Evolutionary conservation across 768 basidiomycete species (phyloP).

Genomic region (Podaxis sp.): DNA sequence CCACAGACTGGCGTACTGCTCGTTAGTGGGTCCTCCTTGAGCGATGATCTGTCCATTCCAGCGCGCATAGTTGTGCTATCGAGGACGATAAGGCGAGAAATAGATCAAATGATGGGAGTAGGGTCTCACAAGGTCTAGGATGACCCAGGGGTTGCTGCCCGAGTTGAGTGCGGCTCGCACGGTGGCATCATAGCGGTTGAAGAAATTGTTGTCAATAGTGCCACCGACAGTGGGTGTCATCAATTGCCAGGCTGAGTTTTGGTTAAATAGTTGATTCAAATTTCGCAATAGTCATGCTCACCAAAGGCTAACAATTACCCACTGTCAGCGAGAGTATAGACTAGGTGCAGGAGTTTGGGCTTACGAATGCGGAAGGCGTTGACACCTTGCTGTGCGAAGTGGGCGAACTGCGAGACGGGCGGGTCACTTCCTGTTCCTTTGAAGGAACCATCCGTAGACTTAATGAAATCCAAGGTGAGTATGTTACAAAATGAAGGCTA

Average conservation of each 20-base stretch:
- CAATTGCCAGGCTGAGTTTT: conserved; percentile 46
- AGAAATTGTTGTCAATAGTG: conserved; percentile 42
- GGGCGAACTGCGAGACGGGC: conserved; percentile 43
- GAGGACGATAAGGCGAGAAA: not conserved
- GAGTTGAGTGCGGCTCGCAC: conserved; percentile 48
- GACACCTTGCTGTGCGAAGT: conserved; percentile 48
- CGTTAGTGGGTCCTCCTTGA: conserved; percentile 58
- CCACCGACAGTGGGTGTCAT: conserved; percentile 52
- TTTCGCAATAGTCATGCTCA: not conserved
- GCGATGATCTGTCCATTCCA: conserved; percentile 57
- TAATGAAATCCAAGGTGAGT: not conserved
- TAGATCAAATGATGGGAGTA: not conserved
- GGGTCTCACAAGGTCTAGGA: conserved; percentile 45
- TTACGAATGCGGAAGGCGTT: conserved; percentile 45
- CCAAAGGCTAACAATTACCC: conserved; percentile 2
- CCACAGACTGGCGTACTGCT: conserved; percentile 53
- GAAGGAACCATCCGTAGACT: conserved; percentile 47
- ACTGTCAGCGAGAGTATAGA: not conserved
- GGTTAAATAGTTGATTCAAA: not conserved
- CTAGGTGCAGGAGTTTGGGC: conserved; percentile 6
- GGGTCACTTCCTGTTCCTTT: conserved; percentile 36
- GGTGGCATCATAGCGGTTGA: conserved; percentile 44
- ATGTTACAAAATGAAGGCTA: not conserved
- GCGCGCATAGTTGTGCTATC: conserved; percentile 57
- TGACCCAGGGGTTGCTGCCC: conserved; percentile 41